These are phyloP conservation scores for Corchorus olitorius DNA, from an alignment of 345 rosid species.

Conservation along the genomic window DNA sequence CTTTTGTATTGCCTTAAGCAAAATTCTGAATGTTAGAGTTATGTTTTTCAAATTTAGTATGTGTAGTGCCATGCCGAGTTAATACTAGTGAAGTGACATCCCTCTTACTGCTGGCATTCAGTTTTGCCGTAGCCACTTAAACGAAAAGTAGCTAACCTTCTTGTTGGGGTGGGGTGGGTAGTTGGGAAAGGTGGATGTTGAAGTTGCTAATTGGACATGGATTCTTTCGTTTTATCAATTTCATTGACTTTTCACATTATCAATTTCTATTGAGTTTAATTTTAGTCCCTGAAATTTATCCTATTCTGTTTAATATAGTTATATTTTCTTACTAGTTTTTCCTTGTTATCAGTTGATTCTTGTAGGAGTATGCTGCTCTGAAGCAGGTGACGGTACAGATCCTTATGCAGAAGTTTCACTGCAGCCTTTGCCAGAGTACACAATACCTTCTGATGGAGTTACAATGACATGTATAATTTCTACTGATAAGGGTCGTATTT, in stretches of 20 bases:
- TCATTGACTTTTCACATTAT: neutral
- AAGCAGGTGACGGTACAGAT: conserved; percentile 81
- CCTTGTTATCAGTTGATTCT: conserved; percentile 73
- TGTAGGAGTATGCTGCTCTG: conserved; percentile 93
- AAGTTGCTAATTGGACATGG: conserved; percentile 3
- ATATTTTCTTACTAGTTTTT: conserved; percentile 23
- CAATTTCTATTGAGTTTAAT: conserved; percentile 8
- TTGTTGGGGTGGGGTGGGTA: neutral
- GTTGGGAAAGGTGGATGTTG: neutral
- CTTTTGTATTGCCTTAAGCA: neutral
- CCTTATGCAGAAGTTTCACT: conserved; percentile 90
- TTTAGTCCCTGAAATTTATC: conserved; percentile 5
- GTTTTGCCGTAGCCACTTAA: neutral
- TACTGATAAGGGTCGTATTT: conserved; percentile 84
- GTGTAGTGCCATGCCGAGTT: neutral
- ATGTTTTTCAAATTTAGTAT: neutral
- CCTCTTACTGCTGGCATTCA: neutral
- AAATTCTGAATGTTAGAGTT: neutral
- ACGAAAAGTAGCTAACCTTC: neutral
- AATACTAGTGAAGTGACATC: neutral
- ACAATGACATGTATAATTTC: conserved; percentile 87
- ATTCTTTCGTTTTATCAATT: neutral
- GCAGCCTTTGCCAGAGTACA: conserved; percentile 89
- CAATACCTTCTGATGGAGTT: conserved; percentile 88
- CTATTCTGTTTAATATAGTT: conserved; percentile 13